Evolutionary conservation across 257 asterid species (phyloP), one percentile per base, ranked within the genome.

Genomic region (Solanum okadae): DNA sequence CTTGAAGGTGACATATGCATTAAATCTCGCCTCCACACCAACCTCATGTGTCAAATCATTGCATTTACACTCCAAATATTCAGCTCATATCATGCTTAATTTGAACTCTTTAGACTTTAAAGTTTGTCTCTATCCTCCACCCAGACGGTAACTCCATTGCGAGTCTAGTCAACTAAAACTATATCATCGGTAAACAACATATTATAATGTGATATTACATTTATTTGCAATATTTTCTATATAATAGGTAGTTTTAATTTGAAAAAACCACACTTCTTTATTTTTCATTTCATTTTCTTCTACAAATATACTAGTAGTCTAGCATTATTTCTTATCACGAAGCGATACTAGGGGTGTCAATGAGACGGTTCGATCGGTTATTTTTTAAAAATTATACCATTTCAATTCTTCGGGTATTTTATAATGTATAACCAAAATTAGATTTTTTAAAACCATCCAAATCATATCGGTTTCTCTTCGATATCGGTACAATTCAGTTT

Each of bases 81-180:
- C 5, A 61, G 6, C 70, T 61, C n/a, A 0, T 10, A 4, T 22
- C 27, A 8, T 61, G 29, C 6, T 10, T 8, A 61, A 22, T 9
- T 23, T 4, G 5, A 23, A 61, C 13, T 10, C 29, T 22, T 61
- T 61, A 61, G 3, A 61, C 70, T 61, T 61, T 9, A 61, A 61
- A 8, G 11, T 61, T 61, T 8, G 27, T 22, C 27, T 9, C 2
- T 2, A 8, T 7, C 5, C 25, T 18, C 4, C 65, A 18, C 65
- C 1, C n/a, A 56, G 0, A 18, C 4, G 1, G 2, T 56, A 56
- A 2, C 13, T 61, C 5, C 6, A 61, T 0, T 61, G 11, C 0
- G 6, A 61, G 5, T 61, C 27, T 3, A 4, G 6, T 61, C 5
- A 61, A 61, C 11, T 23, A 61, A 23, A 22, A 61, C 13, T 61